Base-by-base conservation (phyloP, 352 stramenopile genomes). In the Pythium folliculosum region DNA sequence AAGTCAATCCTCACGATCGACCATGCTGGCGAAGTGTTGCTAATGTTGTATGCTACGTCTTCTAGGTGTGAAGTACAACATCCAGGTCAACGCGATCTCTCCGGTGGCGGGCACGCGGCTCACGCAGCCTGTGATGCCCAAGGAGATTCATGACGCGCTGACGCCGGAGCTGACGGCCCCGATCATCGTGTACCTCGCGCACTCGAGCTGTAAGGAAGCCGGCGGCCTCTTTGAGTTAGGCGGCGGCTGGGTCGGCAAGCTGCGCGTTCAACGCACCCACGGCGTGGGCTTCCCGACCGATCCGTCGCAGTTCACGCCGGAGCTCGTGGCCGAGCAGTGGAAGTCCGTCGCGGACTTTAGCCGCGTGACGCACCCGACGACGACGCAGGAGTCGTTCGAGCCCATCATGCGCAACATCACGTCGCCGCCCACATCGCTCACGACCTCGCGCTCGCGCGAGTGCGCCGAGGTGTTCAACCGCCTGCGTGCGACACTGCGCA, bases 371-470 rank as follows among this genome's bases (percentile, higher is more conserved):
- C 80, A 91, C 50, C 83, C 83, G 43, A 75, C 69, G 49, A 80
- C 79, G n/a, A 91, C 83, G 14, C 83, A 91, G 53, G 80, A 91
- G 58, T 86, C 80, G 50, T 91, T 91, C 40, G 81, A 87, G 59
- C 81, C 83, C 17, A 91, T 91, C 77, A 88, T 91, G 75, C 79
- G 80, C 57, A 91, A 91, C 63, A 77, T 81, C 45, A 76, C 63
- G 27, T 77, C 80, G 10, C 63, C 83, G 5, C 78, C 83, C 1
- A 78, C 77, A 21, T 86, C 80, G 19, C 66, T 91, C 22, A 80
- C 72, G 58, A 91, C 83, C 14, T 76, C 79, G 30, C 76, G 76
- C 35, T 86, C 81, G 16, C 76, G 69, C 25, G 75, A 87, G 56
- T 88, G 81, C n/a, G 70, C 70, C 8, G 78, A 86, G 32, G 79